Conservation (phyloP, 2,329 filamentous ascomycete species). For the Alternaria sp. region DNA sequence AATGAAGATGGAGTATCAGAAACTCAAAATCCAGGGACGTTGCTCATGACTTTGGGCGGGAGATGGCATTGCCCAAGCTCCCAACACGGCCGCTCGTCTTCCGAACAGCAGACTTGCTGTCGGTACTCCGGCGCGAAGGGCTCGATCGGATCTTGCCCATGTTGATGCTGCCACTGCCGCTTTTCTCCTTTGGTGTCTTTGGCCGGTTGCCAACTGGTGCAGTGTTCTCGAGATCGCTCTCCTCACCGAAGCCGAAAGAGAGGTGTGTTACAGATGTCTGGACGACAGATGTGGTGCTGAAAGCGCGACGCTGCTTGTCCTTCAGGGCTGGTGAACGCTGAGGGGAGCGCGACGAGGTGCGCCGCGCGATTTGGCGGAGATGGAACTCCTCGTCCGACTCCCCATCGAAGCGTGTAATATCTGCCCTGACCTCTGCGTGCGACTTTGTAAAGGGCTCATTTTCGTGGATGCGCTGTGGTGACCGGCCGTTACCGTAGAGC, state of each 20-base stretch:
- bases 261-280: constrained; percentile 48
- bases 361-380: constrained; percentile 68
- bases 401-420: constrained; percentile 65
- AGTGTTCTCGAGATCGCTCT: constrained; percentile 59
- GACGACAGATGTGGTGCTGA: constrained; percentile 72
- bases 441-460: constrained; percentile 60
- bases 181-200: constrained; percentile 57
- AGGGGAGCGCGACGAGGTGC: constrained; percentile 70
- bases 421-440: constrained; percentile 66
- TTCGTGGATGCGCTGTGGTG: constrained; percentile 55
- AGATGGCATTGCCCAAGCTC: constrained; percentile 52
- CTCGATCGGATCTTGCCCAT: constrained; percentile 57
- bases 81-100: constrained; percentile 62
- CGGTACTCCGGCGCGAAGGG: constrained; percentile 57
- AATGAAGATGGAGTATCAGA: constrained; percentile 23
- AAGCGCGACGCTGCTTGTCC: constrained; percentile 74
- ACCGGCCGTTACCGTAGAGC: constrained; percentile 68
- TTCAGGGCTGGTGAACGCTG: constrained; percentile 64
- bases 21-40: constrained; percentile 14
- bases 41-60: constrained; percentile 43
- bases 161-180: constrained; percentile 55
- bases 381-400: constrained; percentile 87
- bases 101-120: constrained; percentile 59
- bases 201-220: constrained; percentile 48
- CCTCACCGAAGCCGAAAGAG: constrained; percentile 49